Evolutionary conservation across 2,329 filamentous ascomycete genomes (phyloP).

Genomic region (Bimuria novae-zelandiae): DNA sequence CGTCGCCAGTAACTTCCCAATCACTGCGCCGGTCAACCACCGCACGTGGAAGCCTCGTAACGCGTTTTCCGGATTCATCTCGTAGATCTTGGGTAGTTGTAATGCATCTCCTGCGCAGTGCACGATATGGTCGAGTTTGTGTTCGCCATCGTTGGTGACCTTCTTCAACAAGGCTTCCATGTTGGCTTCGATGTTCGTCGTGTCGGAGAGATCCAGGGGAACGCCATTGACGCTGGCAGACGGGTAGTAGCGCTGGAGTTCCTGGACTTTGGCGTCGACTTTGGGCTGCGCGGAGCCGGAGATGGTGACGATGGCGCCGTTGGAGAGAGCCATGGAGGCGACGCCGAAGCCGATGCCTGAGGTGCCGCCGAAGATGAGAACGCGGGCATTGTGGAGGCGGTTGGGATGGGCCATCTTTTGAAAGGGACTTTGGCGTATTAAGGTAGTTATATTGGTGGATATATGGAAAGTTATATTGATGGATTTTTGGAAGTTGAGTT

Average conservation of each 20-base stretch:
- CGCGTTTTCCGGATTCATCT: constrained; percentile 30
- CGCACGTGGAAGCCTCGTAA: constrained; percentile 37
- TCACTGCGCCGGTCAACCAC: constrained; percentile 39
- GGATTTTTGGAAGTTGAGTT: too few relatives aligned
- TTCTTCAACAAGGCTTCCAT: constrained; percentile 34
- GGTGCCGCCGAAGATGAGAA: constrained; percentile 68
- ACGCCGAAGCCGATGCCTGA: constrained; percentile 67
- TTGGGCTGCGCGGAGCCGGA: constrained; percentile 61
- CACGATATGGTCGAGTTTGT: constrained; percentile 41
- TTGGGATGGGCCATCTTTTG: constrained; percentile 50
- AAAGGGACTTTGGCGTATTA: too few relatives aligned
- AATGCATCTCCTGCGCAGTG: constrained; percentile 36
- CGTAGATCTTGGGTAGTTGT: constrained; percentile 24
- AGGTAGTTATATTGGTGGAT: too few relatives aligned
- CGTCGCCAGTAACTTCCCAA: constrained; percentile 47
- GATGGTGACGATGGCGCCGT: constrained; percentile 62
- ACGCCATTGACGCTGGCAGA: constrained; percentile 27
- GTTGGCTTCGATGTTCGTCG: constrained; percentile 32
- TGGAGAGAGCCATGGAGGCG: constrained; percentile 61
- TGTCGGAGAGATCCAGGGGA: constrained; percentile 34
- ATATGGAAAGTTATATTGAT: too few relatives aligned
- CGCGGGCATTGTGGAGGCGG: constrained; percentile 53
- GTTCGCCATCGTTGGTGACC: constrained; percentile 27
- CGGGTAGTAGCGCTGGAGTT: constrained; percentile 51
- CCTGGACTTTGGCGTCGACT: constrained; percentile 54